phyloP scores from a whole-genome alignment of 768 basidiomycete genomes.

The Boletus rubropictus region DNA sequence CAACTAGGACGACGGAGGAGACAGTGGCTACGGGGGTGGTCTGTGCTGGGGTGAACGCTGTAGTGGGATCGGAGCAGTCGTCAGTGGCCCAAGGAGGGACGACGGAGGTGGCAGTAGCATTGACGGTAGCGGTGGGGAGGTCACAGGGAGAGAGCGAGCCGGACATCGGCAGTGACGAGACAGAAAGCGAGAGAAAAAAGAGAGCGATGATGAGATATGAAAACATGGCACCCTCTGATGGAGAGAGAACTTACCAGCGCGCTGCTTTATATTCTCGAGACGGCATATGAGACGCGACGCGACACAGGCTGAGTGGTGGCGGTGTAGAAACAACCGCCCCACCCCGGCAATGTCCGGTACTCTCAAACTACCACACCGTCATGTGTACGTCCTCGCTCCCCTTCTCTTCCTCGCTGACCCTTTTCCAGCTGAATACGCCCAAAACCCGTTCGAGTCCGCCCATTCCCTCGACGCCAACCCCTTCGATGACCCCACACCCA shows the following conservation, averaged over 20 bases:
- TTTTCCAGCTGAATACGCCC: constrained; percentile 31
- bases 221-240: constrained; percentile 21
- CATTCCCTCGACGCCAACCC: constrained; percentile 85
- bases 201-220: constrained; percentile 38
- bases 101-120: neutral
- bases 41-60: no score
- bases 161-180: constrained; percentile 34
- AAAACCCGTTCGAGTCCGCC: constrained; percentile 82
- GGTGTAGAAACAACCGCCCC: neutral
- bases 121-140: neutral
- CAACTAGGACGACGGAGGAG: no score
- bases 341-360: constrained; percentile 7
- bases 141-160: neutral
- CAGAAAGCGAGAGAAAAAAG: constrained; percentile 46
- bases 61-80: no score
- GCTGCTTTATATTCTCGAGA: neutral
- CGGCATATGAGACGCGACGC: neutral
- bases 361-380: constrained; percentile 2
- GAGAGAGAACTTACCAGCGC: no score
- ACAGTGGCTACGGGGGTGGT: no score
- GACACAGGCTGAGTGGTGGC: no score
- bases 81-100: neutral
- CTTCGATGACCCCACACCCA: constrained; percentile 74
- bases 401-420: neutral
- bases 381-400: constrained; percentile 21